Evolutionary conservation across 257 asterid species (phyloP).

Genomic region (Osmanthus fragrans): DNA sequence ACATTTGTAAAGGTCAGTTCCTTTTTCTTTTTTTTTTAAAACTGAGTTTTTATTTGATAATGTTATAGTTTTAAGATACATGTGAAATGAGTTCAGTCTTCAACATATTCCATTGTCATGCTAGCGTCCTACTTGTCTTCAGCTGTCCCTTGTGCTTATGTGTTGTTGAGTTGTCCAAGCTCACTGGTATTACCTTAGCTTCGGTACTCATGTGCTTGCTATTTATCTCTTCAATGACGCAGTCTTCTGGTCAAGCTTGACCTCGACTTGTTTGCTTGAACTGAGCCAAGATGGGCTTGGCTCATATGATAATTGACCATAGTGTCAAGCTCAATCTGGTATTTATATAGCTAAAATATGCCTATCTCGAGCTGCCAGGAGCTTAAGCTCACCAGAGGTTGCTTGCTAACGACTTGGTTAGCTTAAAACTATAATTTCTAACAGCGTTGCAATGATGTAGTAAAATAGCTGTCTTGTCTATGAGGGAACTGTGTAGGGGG

Average conservation of each 20-base stretch:
- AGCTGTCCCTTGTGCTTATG: background rate
- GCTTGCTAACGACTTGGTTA: slow-evolving; percentile 4
- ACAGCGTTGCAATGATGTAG: background rate
- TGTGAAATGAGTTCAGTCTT: background rate
- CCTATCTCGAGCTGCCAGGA: background rate
- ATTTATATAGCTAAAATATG: background rate
- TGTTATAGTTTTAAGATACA: slow-evolving; percentile 8
- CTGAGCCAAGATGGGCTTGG: slow-evolving; percentile 14
- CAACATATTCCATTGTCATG: background rate
- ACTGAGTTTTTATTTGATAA: background rate
- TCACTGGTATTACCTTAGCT: background rate
- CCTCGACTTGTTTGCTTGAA: slow-evolving; percentile 4
- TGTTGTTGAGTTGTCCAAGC: background rate
- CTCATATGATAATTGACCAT: background rate
- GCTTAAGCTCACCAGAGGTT: background rate
- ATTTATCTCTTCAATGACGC: background rate
- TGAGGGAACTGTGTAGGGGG: background rate
- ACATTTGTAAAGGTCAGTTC: slow-evolving; percentile 94
- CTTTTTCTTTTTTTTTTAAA: background rate
- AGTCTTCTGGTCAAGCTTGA: slow-evolving; percentile 3
- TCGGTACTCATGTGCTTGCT: background rate
- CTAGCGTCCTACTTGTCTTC: background rate
- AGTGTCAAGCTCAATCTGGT: background rate
- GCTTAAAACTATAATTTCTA: background rate
- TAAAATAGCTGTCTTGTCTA: background rate